Evolutionary conservation across 441 rosid genomes (phyloP).

Genomic region (Pelargonium hybrid): DNA sequence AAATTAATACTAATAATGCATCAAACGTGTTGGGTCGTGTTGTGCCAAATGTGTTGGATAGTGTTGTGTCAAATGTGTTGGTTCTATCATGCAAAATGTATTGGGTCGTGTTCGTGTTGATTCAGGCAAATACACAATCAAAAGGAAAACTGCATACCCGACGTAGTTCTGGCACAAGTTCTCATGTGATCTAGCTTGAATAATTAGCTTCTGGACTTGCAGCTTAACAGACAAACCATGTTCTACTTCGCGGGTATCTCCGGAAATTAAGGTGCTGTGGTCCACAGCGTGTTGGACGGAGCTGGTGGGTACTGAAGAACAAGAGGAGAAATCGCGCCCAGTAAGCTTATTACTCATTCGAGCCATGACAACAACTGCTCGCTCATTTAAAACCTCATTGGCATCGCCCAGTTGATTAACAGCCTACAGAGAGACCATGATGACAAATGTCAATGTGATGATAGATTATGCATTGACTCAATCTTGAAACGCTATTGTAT

Average conservation of each 20-base stretch:
- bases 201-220: conserved; percentile 88
- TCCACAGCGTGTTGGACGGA: conserved; percentile 45
- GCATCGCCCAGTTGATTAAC: conserved; percentile 98
- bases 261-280: conserved; percentile 57
- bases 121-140: too few species aligned
- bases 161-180: conserved; percentile 94
- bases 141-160: conserved; percentile 48
- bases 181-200: conserved; percentile 82
- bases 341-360: conserved; percentile 93
- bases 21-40: too few species aligned
- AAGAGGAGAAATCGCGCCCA: conserved; percentile 76
- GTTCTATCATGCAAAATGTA: too few species aligned
- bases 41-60: too few species aligned
- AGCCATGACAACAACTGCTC: conserved; percentile 91
- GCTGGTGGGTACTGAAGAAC: conserved; percentile 39
- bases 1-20: too few species aligned
- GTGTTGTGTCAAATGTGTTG: too few species aligned
- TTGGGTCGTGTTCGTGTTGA: too few species aligned
- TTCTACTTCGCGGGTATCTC: conserved; percentile 81
- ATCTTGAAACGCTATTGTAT: neutral
- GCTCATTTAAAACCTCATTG: conserved; percentile 88
- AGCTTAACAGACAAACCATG: conserved; percentile 85
- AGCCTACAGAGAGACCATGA: conserved; percentile 40
- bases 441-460: conserved; percentile 8
- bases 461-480: neutral